These are phyloP conservation scores for Filobasidium floriforme DNA, from an alignment of 768 basidiomycete species.

Conservation along the genomic window DNA sequence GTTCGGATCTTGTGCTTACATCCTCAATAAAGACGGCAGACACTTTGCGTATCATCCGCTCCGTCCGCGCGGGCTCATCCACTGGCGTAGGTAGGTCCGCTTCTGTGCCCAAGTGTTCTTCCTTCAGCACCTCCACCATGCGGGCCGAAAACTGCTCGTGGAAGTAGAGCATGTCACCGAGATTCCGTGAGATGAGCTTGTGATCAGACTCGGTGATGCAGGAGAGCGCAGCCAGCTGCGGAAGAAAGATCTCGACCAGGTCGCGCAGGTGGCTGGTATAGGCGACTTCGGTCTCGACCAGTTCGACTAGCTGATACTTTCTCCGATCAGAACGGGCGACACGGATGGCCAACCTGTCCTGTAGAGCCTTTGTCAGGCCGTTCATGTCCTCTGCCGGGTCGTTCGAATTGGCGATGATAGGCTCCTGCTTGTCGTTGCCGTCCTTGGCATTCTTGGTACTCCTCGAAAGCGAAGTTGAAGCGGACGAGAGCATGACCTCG, in stretches of 20 bases:
- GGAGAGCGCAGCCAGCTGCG: constrained; percentile 41
- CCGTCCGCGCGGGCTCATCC: constrained; percentile 27
- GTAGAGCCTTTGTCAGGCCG: constrained; percentile 31
- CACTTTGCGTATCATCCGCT: constrained; percentile 34
- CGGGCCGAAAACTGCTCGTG: constrained; percentile 31
- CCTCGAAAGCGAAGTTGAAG: constrained; percentile 41
- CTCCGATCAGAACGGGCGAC: constrained; percentile 34
- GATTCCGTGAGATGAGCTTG: constrained; percentile 33
- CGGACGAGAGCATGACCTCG: constrained; percentile 39
- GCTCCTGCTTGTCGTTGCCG: constrained; percentile 25
- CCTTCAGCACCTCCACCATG: constrained; percentile 42
- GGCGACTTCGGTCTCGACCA: constrained; percentile 73
- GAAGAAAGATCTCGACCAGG: constrained; percentile 52
- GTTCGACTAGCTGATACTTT: constrained; percentile 72
- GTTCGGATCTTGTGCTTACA: constrained; percentile 26
- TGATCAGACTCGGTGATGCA: constrained; percentile 29
- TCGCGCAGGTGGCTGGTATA: constrained; percentile 72
- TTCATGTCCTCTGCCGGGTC: background rate
- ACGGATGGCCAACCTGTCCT: constrained; percentile 16
- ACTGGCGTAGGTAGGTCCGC: background rate
- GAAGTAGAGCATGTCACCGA: constrained; percentile 33
- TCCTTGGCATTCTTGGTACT: constrained; percentile 39
- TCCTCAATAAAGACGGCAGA: constrained; percentile 41
- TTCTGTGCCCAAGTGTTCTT: constrained; percentile 34
- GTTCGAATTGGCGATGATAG: constrained; percentile 10